Base-by-base conservation (phyloP, 2,329 filamentous ascomycete genomes). In the Lachnellula willkommii region DNA sequence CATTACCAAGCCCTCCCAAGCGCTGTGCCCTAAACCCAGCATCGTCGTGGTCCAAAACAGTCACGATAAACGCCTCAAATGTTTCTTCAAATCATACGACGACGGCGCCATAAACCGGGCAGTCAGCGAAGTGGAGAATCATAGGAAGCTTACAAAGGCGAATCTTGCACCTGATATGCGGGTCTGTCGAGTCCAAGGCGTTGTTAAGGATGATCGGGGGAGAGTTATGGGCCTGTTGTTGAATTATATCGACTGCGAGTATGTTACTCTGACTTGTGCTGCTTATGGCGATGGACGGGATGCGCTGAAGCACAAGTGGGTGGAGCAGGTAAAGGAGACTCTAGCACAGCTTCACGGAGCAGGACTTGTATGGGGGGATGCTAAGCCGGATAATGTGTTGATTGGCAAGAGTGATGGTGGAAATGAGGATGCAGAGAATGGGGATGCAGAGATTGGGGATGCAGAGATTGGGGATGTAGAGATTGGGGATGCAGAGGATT, bases 321-420 rank as follows among this genome's bases (percentile, higher is more conserved):
- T 55, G n/a, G 47, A 56, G 47, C 62, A 63, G 55, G 48, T 66
- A 36, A 35, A 5, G 22, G 46, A 42, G 8, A 55, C 55, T 8
- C 17, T 61, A 15, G 40, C 36, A 39, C 40, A 24, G 14, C 37
- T 63, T 26, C 58, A 63, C 26, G 35, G 46, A 12, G 45, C 43
- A n/a, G 59, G 57, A 35, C 32, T 63, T 24, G 45, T 62, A 17
- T 64, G 62, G 59, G 54, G 60, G 14, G 59, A 64, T 57, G 55
- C 42, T n/a, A 60, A 62, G 43, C 47, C 57, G 39, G 59, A 53
- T 1, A 63, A 62, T 50, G 47, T 64, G 35, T 45, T 64, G 17
- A 57, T 64, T 43, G 52, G 56, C 20, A 20, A 46, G 39, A 49
- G 37, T 11, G 52, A 46, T 5, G 46, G 35, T 48, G 46, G 24